Conservation (phyloP, 2,329 filamentous ascomycete species). For the Colletotrichum sp. region DNA sequence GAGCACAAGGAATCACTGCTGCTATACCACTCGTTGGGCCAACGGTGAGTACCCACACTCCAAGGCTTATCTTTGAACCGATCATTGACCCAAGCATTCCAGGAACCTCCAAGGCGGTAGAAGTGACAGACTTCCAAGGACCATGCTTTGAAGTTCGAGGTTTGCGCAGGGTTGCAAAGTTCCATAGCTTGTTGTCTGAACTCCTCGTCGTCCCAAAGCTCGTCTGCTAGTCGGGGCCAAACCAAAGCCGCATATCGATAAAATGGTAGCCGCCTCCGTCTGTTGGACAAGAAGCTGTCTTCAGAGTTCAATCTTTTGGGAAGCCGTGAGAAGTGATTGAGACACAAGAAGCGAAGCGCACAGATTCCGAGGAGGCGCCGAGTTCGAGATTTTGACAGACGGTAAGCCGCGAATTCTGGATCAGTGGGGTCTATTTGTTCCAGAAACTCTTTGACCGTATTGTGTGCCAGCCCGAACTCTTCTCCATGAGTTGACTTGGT, state of each 20-base stretch:
- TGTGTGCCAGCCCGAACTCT: neutral
- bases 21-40: neutral
- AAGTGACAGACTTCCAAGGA: neutral
- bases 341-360: neutral
- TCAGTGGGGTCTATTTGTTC: neutral
- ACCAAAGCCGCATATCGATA: neutral
- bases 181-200: neutral
- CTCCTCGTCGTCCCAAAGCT: neutral
- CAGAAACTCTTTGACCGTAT: neutral
- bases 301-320: neutral
- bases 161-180: neutral
- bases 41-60: neutral
- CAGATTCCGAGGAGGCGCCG: neutral
- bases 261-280: neutral
- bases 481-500: neutral
- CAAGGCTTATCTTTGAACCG: neutral
- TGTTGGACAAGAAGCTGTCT: neutral
- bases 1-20: neutral
- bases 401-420: neutral
- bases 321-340: neutral
- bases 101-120: neutral
- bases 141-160: neutral
- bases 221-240: neutral
- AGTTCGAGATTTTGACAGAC: neutral
- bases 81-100: neutral